These are phyloP conservation scores for Suillus variegatus DNA, from an alignment of 768 basidiomycete species.

Conservation along the genomic window DNA sequence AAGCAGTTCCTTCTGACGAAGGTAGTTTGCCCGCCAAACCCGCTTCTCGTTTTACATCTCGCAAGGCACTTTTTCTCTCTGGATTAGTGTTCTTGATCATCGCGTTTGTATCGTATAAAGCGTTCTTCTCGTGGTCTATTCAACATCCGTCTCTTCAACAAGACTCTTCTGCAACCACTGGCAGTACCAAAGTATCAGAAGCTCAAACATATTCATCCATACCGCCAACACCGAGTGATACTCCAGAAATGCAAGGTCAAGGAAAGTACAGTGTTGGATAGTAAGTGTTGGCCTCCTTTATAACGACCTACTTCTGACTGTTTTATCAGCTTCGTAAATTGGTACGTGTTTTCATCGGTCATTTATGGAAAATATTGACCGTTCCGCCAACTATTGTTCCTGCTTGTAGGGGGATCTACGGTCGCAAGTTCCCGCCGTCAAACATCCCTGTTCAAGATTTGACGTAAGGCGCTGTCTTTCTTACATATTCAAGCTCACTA, in stretches of 20 bases:
- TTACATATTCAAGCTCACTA: constrained; percentile 10
- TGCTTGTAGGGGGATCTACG: constrained; percentile 85
- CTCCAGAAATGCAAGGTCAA: constrained; percentile 33
- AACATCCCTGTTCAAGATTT: constrained; percentile 81
- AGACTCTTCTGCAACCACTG: constrained; percentile 6
- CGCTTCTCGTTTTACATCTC: constrained; percentile 27
- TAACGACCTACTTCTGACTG: constrained; percentile 7
- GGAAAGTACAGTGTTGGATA: constrained; percentile 83
- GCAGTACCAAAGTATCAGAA: constrained; percentile 14
- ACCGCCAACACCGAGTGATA: constrained; percentile 11
- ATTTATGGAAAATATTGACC: background rate
- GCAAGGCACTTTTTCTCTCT: constrained; percentile 37
- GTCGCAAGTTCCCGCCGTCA: constrained; percentile 86
- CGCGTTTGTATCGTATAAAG: constrained; percentile 44
- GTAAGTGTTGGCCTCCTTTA: constrained; percentile 43
- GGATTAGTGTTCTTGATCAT: constrained; percentile 35
- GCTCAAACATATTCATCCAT: constrained; percentile 8
- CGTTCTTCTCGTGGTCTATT: constrained; percentile 27
- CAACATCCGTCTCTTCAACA: background rate
- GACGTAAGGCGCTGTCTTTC: constrained; percentile 54
- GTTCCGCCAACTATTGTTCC: constrained; percentile 7
- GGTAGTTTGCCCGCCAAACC: constrained; percentile 17
- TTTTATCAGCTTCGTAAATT: constrained; percentile 68
- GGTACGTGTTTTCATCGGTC: constrained; percentile 41
- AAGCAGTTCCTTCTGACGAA: constrained; percentile 23